Conservation (phyloP, 2,329 filamentous ascomycete genomes). For the Decorospora gaudefroyi region DNA sequence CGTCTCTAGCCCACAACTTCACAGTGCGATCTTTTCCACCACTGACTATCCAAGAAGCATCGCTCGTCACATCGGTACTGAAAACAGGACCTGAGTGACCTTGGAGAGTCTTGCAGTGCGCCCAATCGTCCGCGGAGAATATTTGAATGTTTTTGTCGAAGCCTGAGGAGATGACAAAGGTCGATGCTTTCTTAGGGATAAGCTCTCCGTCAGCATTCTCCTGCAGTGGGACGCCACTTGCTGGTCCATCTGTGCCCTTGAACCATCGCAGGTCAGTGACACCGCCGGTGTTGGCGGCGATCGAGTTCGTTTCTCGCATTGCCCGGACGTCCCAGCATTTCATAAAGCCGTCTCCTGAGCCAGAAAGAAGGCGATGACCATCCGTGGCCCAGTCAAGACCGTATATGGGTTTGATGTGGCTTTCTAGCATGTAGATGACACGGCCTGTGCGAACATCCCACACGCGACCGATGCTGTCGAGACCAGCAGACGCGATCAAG, state of each 20-base stretch:
- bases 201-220: constrained; percentile 66
- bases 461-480: constrained; percentile 91
- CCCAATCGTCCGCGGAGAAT: constrained; percentile 96
- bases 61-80: constrained; percentile 82
- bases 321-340: constrained; percentile 98
- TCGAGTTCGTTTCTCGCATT: constrained; percentile 78
- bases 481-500: constrained; percentile 84
- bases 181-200: constrained; percentile 80
- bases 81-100: constrained; percentile 92
- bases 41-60: constrained; percentile 91
- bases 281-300: constrained; percentile 88
- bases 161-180: constrained; percentile 86
- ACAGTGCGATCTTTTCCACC: constrained; percentile 93
- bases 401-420: constrained; percentile 91
- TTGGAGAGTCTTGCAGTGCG: constrained; percentile 80
- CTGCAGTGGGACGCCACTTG: constrained; percentile 64
- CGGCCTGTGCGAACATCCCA: constrained; percentile 94
- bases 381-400: constrained; percentile 91
- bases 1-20: constrained; percentile 90
- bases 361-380: constrained; percentile 88
- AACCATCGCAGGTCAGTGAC: constrained; percentile 95
- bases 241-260: constrained; percentile 78
- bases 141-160: constrained; percentile 96
- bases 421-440: constrained; percentile 94
- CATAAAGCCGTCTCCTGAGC: constrained; percentile 90